phyloP scores from a whole-genome alignment of 495 filamentous ascomycete species.

The Letharia lupina region DNA sequence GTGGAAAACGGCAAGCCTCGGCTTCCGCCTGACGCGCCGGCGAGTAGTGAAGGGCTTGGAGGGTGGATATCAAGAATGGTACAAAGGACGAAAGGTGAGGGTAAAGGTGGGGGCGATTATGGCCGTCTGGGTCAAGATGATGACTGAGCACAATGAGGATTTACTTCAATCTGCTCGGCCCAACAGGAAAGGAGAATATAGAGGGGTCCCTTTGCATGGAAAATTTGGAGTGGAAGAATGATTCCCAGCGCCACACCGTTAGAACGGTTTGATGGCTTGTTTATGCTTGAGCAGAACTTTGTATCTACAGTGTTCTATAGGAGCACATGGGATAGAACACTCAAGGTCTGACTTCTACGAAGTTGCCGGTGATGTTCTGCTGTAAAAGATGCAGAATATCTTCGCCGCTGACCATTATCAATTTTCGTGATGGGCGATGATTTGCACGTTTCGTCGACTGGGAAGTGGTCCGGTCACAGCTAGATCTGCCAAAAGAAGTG shows the following conservation, averaged over 20 bases:
- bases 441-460: too few relatives aligned
- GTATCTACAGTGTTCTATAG: slow-evolving; percentile 12
- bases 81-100: slow-evolving; percentile 43
- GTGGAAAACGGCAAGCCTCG: slow-evolving; percentile 41
- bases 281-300: not conserved
- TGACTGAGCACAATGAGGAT: slow-evolving; percentile 31
- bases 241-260: slow-evolving; percentile 8
- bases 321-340: not conserved
- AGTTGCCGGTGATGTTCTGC: not conserved
- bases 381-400: too few relatives aligned
- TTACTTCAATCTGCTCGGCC: slow-evolving; percentile 24
- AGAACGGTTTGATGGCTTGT: slow-evolving; percentile 9
- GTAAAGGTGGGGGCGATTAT: slow-evolving; percentile 48
- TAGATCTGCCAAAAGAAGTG: too few relatives aligned
- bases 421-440: too few relatives aligned
- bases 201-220: slow-evolving; percentile 10
- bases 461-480: not conserved
- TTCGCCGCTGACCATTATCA: not conserved
- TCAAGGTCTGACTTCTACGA: not conserved
- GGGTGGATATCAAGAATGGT: slow-evolving; percentile 65
- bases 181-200: slow-evolving; percentile 17
- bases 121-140: slow-evolving; percentile 59
- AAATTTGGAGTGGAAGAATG: slow-evolving; percentile 18
- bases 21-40: slow-evolving; percentile 27
- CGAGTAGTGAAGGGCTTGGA: slow-evolving; percentile 47